phyloP scores from a whole-genome alignment of 176 grass and related monocot species.

The Zoysia pacifica region DNA sequence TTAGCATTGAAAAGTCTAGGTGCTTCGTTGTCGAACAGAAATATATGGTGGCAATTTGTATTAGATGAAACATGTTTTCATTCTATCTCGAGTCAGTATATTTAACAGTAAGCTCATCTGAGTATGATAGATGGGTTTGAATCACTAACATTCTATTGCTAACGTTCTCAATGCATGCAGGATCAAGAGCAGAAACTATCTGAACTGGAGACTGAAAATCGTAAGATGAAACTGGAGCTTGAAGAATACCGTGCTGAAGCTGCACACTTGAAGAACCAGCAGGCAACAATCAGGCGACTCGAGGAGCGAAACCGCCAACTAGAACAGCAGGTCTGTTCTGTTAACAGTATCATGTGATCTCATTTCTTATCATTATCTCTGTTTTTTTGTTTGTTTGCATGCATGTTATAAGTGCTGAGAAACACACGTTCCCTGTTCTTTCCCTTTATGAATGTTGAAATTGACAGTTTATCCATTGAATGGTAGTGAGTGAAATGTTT shows the following conservation, averaged over 20 bases:
- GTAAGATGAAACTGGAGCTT: constrained; percentile 99
- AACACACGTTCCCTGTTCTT: neutral
- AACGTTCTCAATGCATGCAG: constrained; percentile 46
- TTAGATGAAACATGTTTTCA: neutral
- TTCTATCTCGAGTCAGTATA: constrained; percentile 14
- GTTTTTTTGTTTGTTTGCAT: neutral
- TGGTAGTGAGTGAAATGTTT: constrained; percentile 13
- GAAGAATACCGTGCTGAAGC: constrained; percentile 95
- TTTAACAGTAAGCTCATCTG: constrained; percentile 12
- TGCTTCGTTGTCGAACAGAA: constrained; percentile 21
- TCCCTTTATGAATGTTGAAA: constrained; percentile 13
- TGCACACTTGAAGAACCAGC: constrained; percentile 93
- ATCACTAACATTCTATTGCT: constrained; percentile 20
- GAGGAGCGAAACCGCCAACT: constrained; percentile 97
- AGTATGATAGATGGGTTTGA: constrained; percentile 13
- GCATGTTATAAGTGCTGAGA: neutral
- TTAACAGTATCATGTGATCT: neutral
- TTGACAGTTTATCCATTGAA: constrained; percentile 8
- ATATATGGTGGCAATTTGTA: constrained; percentile 16
- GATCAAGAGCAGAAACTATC: constrained; percentile 97
- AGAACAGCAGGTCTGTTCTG: constrained; percentile 84
- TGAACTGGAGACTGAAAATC: constrained; percentile 94
- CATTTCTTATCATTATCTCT: constrained; percentile 4
- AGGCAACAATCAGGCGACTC: constrained; percentile 96
- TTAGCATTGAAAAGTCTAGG: constrained; percentile 13